Evolutionary conservation across 1,284 basidiomycete genomes (phyloP), one percentile per base, ranked within the genome.

Genomic region (Inonotus hispidus): DNA sequence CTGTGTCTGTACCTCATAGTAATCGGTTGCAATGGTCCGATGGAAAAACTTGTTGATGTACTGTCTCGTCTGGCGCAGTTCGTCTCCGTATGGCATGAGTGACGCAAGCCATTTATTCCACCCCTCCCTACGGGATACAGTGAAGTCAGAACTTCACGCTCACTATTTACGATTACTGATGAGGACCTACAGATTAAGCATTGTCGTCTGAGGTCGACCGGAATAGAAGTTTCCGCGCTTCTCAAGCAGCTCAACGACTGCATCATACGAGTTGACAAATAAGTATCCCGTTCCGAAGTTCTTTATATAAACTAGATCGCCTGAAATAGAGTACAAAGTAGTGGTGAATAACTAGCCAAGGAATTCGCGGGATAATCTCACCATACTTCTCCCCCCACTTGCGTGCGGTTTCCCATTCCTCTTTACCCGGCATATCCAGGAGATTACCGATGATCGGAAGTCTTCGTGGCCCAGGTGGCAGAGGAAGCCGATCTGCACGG

Each of bases 221-320:
- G 87, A 88, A 71, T 88, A 88, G 56, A 82, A 80, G n/a, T 80
- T 73, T 60, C 82, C 82, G 67, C 85, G 83, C 73, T 84, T 85
- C 69, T 88, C 84, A 52, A 90, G 76, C 71, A 90, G 75, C 45
- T 85, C 84, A 54, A 74, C 67, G 2, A 84, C 83, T 32, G 75
- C 68, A 66, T 80, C 74, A 7, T 76, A 72, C 10, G 80, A 82
- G 70, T 85, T 87, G 35, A 90, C 68, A 55, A 88, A 74, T 53
- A 90, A 69, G 35, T 87, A 73, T 37, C 56, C 53, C 10, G 37
- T 47, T 11, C 65, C 66, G 14, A 64, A 41, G 25, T 57, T 47
- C 27, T 60, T 29, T 7, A 65, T 23, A 13, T 82, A 83, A 59
- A 79, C 77, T 25, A 88, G 80, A 57, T 83, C 81, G 41, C 86